Evolutionary conservation across 2,329 filamentous ascomycete species (phyloP), one percentile per base, ranked within the genome.

Genomic region (Colletotrichum eremochloae): DNA sequence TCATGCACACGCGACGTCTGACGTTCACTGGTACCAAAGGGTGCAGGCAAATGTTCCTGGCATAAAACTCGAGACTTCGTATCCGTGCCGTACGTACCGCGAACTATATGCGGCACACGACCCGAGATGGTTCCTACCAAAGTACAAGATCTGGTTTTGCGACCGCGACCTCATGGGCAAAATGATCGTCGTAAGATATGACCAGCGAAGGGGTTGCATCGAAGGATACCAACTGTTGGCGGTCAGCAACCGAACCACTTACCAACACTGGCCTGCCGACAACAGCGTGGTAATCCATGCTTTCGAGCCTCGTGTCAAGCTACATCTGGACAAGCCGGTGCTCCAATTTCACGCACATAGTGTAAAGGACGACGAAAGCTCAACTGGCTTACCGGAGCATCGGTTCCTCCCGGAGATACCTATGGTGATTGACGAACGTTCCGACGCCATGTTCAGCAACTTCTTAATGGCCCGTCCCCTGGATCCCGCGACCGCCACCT

Each of bases 61-160:
- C 44, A 78, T 84, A 66, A 74, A 76, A 15, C 82, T 95, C 38
- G 81, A 82, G 1, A 85, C 86, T 1, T 85, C 91, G 0, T 86
- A 85, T 8, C 91, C 92, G 8, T 91, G 88, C 77, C 76, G 82
- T 2, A 91, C 86, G 33, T 97, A 91, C 81, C 89, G 89, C 69
- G 87, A 92, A 36, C 88, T 97, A 2, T 97, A 93, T 79, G 84
- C 87, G 53, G 87, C 91, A 29, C 93, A 96, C 79, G 88, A 96
- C 74, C 92, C 92, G 0, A 90, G 92, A 76, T 98, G 95, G 95
- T 97, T 97, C 77, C 85, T 98, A 1, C 87, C 93, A 0, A 90
- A 89, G 63, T 86, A 93, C 79, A 95, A 93, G 81, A 85, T 98
- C 74, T 98, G 95, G 95, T 96, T 97, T 78, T 89, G 90, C 71